Conservation (phyloP, 345 rosid genomes). For the Brassica carinata region DNA sequence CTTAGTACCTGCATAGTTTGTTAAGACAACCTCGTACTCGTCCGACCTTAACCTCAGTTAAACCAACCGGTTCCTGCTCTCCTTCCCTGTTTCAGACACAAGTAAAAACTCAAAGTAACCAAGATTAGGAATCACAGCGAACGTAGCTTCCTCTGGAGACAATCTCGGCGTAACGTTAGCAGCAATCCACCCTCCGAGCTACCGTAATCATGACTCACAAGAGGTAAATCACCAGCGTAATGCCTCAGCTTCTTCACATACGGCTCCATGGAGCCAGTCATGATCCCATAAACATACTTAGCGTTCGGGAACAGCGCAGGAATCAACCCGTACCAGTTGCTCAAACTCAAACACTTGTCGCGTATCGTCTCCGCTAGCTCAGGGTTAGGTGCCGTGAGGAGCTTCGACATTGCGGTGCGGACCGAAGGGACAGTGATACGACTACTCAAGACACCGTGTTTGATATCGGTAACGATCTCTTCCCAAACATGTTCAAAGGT, state of each 20-base stretch:
- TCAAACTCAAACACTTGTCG: constrained; percentile 63
- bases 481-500: constrained; percentile 92
- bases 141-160: constrained; percentile 72
- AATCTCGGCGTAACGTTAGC: constrained; percentile 75
- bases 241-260: constrained; percentile 81
- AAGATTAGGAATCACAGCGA: constrained; percentile 74
- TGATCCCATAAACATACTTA: constrained; percentile 87
- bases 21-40: constrained; percentile 84
- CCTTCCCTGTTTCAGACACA: constrained; percentile 36
- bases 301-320: constrained; percentile 85
- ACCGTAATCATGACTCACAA: constrained; percentile 91
- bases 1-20: constrained; percentile 64
- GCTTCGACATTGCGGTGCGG: constrained; percentile 64
- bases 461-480: constrained; percentile 68
- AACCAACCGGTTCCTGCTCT: constrained; percentile 49
- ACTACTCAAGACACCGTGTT: constrained; percentile 58
- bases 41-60: constrained; percentile 73
- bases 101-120: constrained; percentile 93
- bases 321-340: constrained; percentile 87
- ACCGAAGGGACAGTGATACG: constrained; percentile 60
- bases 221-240: constrained; percentile 80
- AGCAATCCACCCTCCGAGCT: constrained; percentile 95
- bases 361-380: constrained; percentile 66
- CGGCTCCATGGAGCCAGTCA: constrained; percentile 99
- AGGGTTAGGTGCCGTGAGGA: constrained; percentile 71